Base-by-base conservation (phyloP, 306 rosid genomes). In the Fragaria iinumae region DNA sequence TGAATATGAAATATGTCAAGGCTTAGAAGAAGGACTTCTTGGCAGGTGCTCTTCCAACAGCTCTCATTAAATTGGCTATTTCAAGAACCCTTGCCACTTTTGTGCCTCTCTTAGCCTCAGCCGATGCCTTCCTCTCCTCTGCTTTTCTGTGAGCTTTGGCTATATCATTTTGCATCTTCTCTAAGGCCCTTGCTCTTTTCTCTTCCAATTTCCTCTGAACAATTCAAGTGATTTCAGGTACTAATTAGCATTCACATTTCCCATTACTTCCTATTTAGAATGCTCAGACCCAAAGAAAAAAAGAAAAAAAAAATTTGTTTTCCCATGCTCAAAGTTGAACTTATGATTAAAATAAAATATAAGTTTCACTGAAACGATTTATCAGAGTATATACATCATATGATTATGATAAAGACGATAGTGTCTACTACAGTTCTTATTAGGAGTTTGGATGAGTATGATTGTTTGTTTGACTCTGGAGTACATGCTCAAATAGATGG, bases 151-250 rank as follows among this genome's bases (percentile, higher is more conserved):
- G 86, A 47, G 97, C 96, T 85, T 89, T 95, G 52, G 99, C 99
- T 23, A 92, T 79, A 14, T 87, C 81, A 69, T 95, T 95, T 72
- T 95, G 87, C 91, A 90, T 95, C 87, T 95, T 92, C 78, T 95
- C 99, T 55, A 89, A 4, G 4, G 99, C 97, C 85, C 70, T 92
- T 77, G 90, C 99, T 75, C 93, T 92, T 79, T 87, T 92, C 87
- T 91, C 97, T 81, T 95, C 99, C 83, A 95, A 79, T 82, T 87
- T 95, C 78, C 99, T 95, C 99, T 95, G 81, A 89, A 83, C 68
- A 84, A 76, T 50, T 4, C 3, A 65, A 5, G 60, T 29, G 45
- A n/a, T 59, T 78, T 67, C 41, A 4, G 52, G 39, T 74, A 57
- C 23, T 43, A 25, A 25, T 71, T 57, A 60, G 45, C 18, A 77